These are phyloP conservation scores for Scedosporium apiospermum DNA, from an alignment of 2,329 filamentous ascomycete genomes.

Conservation along the genomic window DNA sequence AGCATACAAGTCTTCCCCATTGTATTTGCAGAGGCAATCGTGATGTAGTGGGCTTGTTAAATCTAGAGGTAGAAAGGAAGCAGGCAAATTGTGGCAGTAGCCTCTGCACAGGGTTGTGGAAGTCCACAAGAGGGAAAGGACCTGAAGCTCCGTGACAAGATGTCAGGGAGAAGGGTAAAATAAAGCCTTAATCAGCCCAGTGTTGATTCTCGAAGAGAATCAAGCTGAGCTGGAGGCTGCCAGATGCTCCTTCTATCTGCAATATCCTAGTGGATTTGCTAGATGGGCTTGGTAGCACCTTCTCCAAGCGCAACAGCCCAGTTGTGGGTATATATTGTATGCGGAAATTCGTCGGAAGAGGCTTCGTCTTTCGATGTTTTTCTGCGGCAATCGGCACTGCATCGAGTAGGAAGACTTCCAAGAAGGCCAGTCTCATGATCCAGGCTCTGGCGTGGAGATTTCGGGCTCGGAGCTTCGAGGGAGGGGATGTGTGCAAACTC, in stretches of 20 bases:
- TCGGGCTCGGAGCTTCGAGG: neutral
- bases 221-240: neutral
- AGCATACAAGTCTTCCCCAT: slow-evolving; percentile 13
- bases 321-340: neutral
- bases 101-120: neutral
- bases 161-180: no score
- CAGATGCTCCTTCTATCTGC: neutral
- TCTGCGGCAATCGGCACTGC: neutral
- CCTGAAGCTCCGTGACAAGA: no score
- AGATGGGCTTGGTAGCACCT: no score
- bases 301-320: neutral
- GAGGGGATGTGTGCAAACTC: neutral
- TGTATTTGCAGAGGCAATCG: neutral
- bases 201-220: neutral
- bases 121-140: neutral
- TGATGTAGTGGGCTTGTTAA: neutral
- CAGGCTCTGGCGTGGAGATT: neutral
- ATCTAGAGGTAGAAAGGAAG: neutral
- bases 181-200: no score
- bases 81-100: neutral
- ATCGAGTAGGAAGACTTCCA: neutral
- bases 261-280: neutral
- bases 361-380: neutral
- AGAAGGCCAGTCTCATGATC: neutral
- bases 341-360: neutral